Evolutionary conservation across 139 green algal genomes (phyloP).

Genomic region (Chlamydomonas asymmetrica): DNA sequence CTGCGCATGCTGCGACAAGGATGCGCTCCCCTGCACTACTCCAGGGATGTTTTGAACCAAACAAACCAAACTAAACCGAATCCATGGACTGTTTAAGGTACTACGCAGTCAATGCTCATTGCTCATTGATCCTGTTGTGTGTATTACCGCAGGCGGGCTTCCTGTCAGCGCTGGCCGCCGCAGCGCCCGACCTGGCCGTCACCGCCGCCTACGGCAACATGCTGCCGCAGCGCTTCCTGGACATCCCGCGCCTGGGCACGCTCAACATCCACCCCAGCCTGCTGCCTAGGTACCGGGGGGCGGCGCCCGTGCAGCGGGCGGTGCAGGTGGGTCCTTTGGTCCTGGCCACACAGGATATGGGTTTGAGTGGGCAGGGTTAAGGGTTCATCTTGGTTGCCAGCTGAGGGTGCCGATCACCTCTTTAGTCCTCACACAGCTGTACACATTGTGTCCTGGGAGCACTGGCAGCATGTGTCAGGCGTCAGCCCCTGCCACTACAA

Average conservation of each 20-base stretch:
- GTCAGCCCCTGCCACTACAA: no score
- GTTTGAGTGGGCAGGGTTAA: no score
- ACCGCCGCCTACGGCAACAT: constrained; percentile 98
- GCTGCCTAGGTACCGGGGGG: constrained; percentile 90
- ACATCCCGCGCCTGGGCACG: constrained; percentile 83
- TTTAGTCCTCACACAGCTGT: no score
- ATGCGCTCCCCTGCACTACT: not conserved
- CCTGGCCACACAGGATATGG: no score
- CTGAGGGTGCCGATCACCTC: no score
- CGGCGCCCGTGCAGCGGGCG: constrained; percentile 92
- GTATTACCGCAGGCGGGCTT: constrained; percentile 60
- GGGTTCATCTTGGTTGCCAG: no score
- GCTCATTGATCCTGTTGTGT: not conserved
- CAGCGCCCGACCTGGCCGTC: constrained; percentile 91
- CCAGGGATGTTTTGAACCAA: not conserved
- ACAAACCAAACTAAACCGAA: not conserved
- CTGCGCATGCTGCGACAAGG: not conserved
- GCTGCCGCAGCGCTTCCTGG: constrained; percentile 87
- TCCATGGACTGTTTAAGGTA: not conserved
- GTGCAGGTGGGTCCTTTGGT: constrained; percentile 61
- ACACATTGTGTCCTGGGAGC: no score
- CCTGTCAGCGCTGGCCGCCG: constrained; percentile 56
- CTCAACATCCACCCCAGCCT: constrained; percentile 98
- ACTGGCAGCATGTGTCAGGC: no score
- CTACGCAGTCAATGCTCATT: not conserved